Evolutionary conservation across 2,329 filamentous ascomycete species (phyloP).

Genomic region (Aspergillus puulaauensis): DNA sequence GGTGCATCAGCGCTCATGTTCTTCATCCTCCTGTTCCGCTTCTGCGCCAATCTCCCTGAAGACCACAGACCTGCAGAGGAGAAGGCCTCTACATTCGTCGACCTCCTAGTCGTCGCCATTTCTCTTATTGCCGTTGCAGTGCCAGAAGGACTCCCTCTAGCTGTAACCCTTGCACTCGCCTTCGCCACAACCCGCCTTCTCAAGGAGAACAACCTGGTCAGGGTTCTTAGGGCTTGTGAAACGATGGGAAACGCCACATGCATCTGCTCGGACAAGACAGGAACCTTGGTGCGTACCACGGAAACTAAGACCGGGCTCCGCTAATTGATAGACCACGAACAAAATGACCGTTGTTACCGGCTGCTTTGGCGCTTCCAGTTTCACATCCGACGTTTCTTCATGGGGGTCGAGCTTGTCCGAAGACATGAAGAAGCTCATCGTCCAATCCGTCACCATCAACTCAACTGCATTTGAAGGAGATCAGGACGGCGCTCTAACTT

Average conservation of each 20-base stretch:
- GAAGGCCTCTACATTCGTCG: constrained; percentile 39
- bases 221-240: constrained; percentile 59
- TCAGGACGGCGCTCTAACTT: constrained; percentile 59
- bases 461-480: constrained; percentile 70
- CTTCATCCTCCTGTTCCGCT: constrained; percentile 64
- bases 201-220: constrained; percentile 62
- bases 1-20: constrained; percentile 76
- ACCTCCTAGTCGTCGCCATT: constrained; percentile 55
- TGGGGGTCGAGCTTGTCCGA: constrained; percentile 49
- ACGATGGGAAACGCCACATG: constrained; percentile 66
- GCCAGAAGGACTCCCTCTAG: constrained; percentile 60
- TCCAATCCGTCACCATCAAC: constrained; percentile 66
- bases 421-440: constrained; percentile 56
- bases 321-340: constrained; percentile 50
- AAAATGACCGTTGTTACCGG: constrained; percentile 61
- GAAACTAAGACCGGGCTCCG: no score
- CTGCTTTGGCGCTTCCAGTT: constrained; percentile 54
- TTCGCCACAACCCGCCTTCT: constrained; percentile 65
- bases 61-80: constrained; percentile 50
- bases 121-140: constrained; percentile 62
- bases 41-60: no score
- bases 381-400: constrained; percentile 51
- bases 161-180: constrained; percentile 61
- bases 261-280: constrained; percentile 66
- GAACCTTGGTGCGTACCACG: constrained; percentile 47